Percentiles rank a stretch among this genome's conserved stretches.
These are phyloP conservation scores for Coffea humblotiana DNA, from an alignment of 305 asterid species.

Conservation along the genomic window DNA sequence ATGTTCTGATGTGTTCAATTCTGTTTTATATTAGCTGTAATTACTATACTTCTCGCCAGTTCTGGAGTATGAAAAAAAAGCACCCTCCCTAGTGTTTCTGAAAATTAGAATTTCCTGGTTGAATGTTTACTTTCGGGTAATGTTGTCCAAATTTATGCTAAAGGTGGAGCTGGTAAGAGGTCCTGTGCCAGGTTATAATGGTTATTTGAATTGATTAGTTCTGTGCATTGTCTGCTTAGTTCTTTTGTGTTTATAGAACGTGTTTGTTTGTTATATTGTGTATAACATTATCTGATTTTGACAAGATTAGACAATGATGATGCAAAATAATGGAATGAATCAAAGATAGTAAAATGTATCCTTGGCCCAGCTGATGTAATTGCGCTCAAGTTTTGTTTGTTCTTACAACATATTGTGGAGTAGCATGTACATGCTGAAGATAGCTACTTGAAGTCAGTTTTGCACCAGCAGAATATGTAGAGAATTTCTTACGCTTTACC, in stretches of 20 bases:
- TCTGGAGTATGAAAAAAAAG: background rate
- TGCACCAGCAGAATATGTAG: background rate
- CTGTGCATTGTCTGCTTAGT: background rate
- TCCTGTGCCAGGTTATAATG: background rate
- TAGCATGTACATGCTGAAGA: background rate
- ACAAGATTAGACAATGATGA: background rate
- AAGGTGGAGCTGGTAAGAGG: background rate
- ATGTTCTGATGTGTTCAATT: slow-evolving; percentile 1
- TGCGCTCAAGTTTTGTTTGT: background rate
- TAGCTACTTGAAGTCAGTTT: background rate
- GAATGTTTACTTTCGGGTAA: background rate
- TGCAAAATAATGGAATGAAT: background rate
- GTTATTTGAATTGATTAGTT: slow-evolving; percentile 1
- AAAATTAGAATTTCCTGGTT: background rate
- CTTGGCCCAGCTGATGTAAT: background rate
- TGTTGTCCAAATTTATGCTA: slow-evolving; percentile 2
- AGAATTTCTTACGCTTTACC: slow-evolving; percentile 7
- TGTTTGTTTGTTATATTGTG: background rate
- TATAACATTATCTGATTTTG: background rate
- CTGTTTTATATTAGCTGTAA: slow-evolving; percentile 1
- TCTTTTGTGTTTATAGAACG: background rate
- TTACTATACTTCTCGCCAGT: background rate
- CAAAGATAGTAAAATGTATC: background rate
- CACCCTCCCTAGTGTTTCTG: background rate
- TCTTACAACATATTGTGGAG: background rate